phyloP scores from a whole-genome alignment of 768 basidiomycete species.

The Leccinum fibrillosum region DNA sequence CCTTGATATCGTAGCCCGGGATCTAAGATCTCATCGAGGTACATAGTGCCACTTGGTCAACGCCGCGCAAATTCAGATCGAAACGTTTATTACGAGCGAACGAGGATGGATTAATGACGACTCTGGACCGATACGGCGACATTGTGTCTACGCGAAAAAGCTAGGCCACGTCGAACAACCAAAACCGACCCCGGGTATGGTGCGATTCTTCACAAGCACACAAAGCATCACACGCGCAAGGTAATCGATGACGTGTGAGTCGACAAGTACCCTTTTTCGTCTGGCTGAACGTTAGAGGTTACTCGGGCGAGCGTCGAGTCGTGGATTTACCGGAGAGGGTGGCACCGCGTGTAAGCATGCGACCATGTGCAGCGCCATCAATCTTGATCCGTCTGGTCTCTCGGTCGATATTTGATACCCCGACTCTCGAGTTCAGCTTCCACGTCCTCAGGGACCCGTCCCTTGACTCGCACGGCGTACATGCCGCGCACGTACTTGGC shows the following conservation, averaged over 20 bases:
- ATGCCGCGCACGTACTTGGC: conserved; percentile 90
- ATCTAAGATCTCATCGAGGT: background rate
- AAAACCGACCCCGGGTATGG: background rate
- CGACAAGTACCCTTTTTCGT: background rate
- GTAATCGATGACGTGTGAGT: conserved; percentile 15
- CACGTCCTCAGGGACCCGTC: conserved; percentile 81
- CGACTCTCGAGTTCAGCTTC: conserved; percentile 75
- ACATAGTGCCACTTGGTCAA: background rate
- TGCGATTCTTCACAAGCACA: conserved; percentile 4
- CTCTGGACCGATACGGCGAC: conserved; percentile 1
- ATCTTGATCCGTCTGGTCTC: conserved; percentile 78
- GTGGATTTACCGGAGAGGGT: background rate
- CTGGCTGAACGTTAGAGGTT: background rate
- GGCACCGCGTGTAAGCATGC: background rate
- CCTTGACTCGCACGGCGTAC: conserved; percentile 89
- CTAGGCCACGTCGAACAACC: background rate
- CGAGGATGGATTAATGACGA: background rate
- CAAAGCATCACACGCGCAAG: conserved; percentile 2
- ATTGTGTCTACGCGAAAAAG: conserved; percentile 10
- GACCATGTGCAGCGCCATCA: conserved; percentile 28
- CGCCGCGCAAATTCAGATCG: background rate
- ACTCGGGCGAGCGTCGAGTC: background rate
- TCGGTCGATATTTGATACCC: conserved; percentile 80
- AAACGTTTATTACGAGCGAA: background rate
- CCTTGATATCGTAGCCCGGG: background rate